Percentiles rank a stretch among this genome's conserved stretches.
Conservation (phyloP, 1,284 basidiomycete species). For the Schizophyllum amplum region DNA sequence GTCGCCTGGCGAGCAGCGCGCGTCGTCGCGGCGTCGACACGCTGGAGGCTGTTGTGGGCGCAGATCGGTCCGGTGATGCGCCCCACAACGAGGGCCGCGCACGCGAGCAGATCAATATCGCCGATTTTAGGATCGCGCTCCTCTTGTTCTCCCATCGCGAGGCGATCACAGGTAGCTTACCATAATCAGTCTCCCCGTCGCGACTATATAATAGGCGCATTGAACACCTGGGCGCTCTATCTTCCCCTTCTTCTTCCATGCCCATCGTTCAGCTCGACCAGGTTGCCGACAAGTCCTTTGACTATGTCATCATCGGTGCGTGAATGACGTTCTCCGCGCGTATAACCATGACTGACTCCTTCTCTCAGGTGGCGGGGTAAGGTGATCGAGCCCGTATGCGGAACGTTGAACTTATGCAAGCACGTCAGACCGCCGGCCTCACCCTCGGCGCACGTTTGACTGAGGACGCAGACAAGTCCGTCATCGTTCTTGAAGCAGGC, state of each 20-base stretch:
- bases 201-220: background rate
- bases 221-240: too few relatives aligned
- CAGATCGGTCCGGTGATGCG: too few relatives aligned
- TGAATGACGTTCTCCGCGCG: background rate
- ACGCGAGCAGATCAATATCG: too few relatives aligned
- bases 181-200: background rate
- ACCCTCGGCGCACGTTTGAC: constrained; percentile 33
- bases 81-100: too few relatives aligned
- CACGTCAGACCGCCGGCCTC: constrained; percentile 6
- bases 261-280: background rate
- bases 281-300: constrained; percentile 4
- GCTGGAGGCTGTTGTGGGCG: too few relatives aligned
- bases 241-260: background rate
- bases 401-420: background rate
- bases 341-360: background rate
- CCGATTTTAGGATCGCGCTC: too few relatives aligned
- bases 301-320: constrained; percentile 10
- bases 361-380: background rate
- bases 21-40: too few relatives aligned
- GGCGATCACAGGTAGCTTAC: background rate
- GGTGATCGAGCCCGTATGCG: background rate
- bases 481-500: constrained; percentile 35
- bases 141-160: background rate
- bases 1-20: too few relatives aligned
- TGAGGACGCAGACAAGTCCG: constrained; percentile 28